Percentiles rank a stretch among this genome's conserved stretches.
Evolutionary conservation across 2,329 filamentous ascomycete genomes (phyloP).

Genomic region (Fusarium foetens): DNA sequence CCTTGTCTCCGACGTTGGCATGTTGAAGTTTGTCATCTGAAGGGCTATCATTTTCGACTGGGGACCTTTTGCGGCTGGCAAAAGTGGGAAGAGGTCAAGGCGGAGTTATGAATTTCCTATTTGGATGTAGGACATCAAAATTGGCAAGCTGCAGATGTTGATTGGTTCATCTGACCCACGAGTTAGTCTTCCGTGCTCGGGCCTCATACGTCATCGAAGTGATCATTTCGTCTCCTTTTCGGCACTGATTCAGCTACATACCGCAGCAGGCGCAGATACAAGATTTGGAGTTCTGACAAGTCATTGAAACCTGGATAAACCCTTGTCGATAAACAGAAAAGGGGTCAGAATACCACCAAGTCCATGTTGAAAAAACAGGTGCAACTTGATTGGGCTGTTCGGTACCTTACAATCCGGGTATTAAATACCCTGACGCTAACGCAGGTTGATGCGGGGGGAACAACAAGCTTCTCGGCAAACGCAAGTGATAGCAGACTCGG

Average conservation of each 20-base stretch:
- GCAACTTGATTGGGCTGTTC: not conserved
- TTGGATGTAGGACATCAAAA: not conserved
- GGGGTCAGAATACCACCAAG: not conserved
- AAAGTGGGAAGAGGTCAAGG: not conserved
- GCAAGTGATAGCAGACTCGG: not conserved
- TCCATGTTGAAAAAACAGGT: rapidly evolving
- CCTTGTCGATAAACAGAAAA: not conserved
- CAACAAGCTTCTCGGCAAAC: not conserved
- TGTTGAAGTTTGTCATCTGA: not conserved
- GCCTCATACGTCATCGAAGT: not conserved
- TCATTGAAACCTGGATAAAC: not conserved
- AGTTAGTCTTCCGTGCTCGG: rapidly evolving
- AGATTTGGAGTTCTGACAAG: not conserved
- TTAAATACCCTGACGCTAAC: not conserved
- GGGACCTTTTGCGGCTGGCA: not conserved
- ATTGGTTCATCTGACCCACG: not conserved
- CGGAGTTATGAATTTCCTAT: not conserved
- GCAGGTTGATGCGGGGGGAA: not conserved
- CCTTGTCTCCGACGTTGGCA: not conserved
- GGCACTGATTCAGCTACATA: not conserved
- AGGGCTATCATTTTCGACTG: not conserved
- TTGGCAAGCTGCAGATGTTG: not conserved
- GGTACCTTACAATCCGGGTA: not conserved
- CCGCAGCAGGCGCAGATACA: too few relatives aligned
- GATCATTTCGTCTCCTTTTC: too few relatives aligned